Evolutionary conservation across 2,329 filamentous ascomycete species (phyloP), one percentile per base, ranked within the genome.

Genomic region (Aspergillus sp.): DNA sequence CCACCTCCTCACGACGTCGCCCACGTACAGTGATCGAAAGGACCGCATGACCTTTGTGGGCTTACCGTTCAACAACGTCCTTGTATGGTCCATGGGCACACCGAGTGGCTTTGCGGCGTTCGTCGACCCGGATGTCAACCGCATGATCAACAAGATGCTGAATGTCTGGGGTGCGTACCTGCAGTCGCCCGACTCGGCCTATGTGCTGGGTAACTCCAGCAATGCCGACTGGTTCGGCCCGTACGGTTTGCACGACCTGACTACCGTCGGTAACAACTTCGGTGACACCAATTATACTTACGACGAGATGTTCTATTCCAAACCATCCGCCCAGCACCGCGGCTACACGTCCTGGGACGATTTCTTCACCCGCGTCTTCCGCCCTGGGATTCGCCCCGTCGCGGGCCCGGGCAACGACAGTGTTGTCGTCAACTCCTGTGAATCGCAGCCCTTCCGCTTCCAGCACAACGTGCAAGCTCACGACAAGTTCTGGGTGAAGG

Each of bases 321-420:
- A 58, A 26, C 53, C 54, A 0, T 27, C 45, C 0, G 54, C 51
- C 2, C 48, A 54, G 3, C 49, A 64, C 32, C 56, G 59, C 51
- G 82, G 83, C 12, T 86, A 71, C 69, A 77, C 71, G 46, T 83
- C 79, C 0, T 86, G 83, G 83, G 82, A 86, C 48, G 69, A 79
- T 57, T 86, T 85, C 66, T 86, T 86, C 66, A 83, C 79, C 0
- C 75, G 83, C 8, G 49, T 68, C 5, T 73, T 85, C 45, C 71
- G 64, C 9, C 71, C 76, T 4, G 65, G 64, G 0, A 72, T 77
- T 3, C 75, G 83, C 0, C 82, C 82, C 0, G 68, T 85, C 1
- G 78, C 76, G 0, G 68, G 79, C 0, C 74, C 86, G 48, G 54
- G 61, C 1, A 49, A 62, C 10, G 65, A 71, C 48, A 63, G 57